A percentile compares a stretch with the other conserved stretches of the same genome.
phyloP scores from a whole-genome alignment of 1,139 yeast genomes.

The Pneumocystis sp. region DNA sequence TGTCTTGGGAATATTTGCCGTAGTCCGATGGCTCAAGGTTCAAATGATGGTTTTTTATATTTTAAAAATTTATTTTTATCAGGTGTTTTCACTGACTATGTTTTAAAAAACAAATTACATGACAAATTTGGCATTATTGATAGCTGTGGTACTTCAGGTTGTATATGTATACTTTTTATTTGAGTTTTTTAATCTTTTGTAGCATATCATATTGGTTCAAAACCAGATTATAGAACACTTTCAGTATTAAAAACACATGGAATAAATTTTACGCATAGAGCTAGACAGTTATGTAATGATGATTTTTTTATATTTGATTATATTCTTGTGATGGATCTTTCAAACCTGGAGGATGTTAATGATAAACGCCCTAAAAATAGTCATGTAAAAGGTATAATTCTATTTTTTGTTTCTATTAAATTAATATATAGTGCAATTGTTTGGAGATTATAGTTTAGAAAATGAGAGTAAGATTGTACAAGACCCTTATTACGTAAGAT shows the following conservation, averaged over 20 bases:
- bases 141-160: conserved; percentile 26
- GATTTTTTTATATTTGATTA: conserved; percentile 9
- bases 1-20: neutral
- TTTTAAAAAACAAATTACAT: conserved; percentile 33
- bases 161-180: neutral
- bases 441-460: conserved; percentile 7
- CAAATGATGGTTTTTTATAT: neutral
- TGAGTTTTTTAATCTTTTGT: neutral
- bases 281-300: conserved; percentile 3
- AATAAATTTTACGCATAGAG: neutral
- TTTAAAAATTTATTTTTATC: neutral
- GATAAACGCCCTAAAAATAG: conserved; percentile 1
- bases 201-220: conserved; percentile 1
- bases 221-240: neutral
- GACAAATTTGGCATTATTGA: conserved; percentile 43
- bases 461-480: conserved; percentile 1
- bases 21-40: neutral
- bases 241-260: neutral
- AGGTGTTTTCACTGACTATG: conserved; percentile 64
- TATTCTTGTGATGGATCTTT: conserved; percentile 10
- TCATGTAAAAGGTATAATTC: neutral
- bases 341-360: conserved; percentile 6
- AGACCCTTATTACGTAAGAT: conserved; percentile 11
- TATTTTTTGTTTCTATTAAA: neutral
- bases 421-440: conserved; percentile 1